Evolutionary conservation across 768 basidiomycete genomes (phyloP), one percentile per base, ranked within the genome.

Genomic region (Tulasnella sp.): DNA sequence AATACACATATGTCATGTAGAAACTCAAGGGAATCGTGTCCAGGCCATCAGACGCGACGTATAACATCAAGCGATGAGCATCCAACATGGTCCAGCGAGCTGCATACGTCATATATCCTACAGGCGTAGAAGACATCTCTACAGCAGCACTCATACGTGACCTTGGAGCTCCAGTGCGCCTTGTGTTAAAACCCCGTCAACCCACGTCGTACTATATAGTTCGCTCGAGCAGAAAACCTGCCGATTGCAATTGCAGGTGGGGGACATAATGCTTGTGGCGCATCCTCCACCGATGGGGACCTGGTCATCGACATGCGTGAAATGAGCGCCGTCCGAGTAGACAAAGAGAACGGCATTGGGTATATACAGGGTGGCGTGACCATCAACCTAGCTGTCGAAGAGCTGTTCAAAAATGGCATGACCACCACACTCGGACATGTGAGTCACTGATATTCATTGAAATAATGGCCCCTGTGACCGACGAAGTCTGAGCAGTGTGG

Each of bases 121-220:
- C 65, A 52, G 51, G 60, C 29, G 62, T 61, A 10, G 51, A 59
- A 24, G 68, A 68, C 51, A 63, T 69, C 15, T 41, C 63, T 15
- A 24, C 30, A 10, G 64, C 65, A 21, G 31, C 68, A 7, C 34
- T 38, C 34, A 15, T 38, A 38, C 34, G 34, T 38, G 7, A n/a
- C 34, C 34, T 38, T 15, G 5, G 5, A 7, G 5, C 5, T 38
- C 34, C 34, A 5, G 34, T 38, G 5, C 34, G 15, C 15, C 34
- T 38, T 15, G 34, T 38, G 34, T 15, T 5, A 7, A 7, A 38
- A 7, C 15, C 5, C 34, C 15, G 34, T n/a, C n/a, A n/a, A 15
- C 34, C 15, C 7, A 38, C 15, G 15, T 38, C 15, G 15, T 5
- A 5, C 15, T 38, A 5, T 38, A 38, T 38, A 21, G 50, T 52